Evolutionary conservation across 306 rosid species (phyloP).

Genomic region (Hippophae tibetana): DNA sequence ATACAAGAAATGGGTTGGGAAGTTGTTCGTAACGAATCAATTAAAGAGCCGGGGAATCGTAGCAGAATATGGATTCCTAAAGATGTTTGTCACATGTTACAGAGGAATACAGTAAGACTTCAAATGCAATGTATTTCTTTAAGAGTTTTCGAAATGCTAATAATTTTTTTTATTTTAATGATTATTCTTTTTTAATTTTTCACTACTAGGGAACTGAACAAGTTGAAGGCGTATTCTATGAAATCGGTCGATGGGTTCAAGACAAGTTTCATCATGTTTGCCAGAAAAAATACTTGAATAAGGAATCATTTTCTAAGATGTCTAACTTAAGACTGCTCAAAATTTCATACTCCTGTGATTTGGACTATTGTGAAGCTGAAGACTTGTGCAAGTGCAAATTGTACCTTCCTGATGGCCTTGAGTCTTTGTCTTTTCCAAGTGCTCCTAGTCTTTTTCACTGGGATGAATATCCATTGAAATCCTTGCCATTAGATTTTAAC

Average conservation of each 20-base stretch:
- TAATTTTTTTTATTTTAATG: background rate
- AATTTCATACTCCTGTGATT: background rate
- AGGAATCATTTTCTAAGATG: slow-evolving; percentile 17
- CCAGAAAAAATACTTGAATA: background rate
- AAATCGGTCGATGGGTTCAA: background rate
- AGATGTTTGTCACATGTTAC: background rate
- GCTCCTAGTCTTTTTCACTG: slow-evolving; percentile 17
- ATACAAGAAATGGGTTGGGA: slow-evolving; percentile 6
- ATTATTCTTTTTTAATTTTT: too few species aligned
- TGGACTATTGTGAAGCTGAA: too few species aligned
- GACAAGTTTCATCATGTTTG: too few species aligned
- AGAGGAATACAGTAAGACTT: background rate
- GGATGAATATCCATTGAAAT: slow-evolving; percentile 18
- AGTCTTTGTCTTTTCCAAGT: slow-evolving; percentile 3
- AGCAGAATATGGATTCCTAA: background rate
- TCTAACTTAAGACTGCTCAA: slow-evolving; percentile 8
- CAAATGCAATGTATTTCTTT: too few species aligned
- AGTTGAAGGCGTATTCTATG: slow-evolving; percentile 14
- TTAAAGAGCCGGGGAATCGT: background rate
- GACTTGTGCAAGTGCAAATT: background rate
- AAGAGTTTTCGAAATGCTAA: background rate
- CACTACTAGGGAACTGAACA: slow-evolving; percentile 17
- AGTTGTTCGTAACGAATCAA: slow-evolving; percentile 10
- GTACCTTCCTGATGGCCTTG: slow-evolving; percentile 2
- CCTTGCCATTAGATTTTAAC: slow-evolving; percentile 11